phyloP scores from a whole-genome alignment of 768 basidiomycete genomes.

The Rhodotorula toruloides region DNA sequence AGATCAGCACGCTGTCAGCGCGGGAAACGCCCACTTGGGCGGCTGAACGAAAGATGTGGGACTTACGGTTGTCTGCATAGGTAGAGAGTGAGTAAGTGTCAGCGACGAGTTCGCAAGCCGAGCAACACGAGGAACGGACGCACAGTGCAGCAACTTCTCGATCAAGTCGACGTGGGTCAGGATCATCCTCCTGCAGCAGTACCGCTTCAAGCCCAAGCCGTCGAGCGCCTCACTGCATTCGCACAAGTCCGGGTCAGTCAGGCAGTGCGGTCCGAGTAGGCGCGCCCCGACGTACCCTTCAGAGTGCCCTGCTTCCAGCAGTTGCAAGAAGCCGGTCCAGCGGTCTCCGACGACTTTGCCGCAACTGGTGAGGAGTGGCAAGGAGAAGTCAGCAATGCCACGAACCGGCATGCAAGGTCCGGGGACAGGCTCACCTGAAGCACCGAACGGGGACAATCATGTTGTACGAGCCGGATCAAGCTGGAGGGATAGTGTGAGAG shows the following conservation, averaged over 20 bases:
- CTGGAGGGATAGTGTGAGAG: neutral
- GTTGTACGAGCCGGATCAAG: neutral
- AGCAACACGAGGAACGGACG: slow-evolving; percentile 44
- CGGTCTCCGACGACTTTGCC: slow-evolving; percentile 97
- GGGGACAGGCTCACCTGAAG: slow-evolving; percentile 3
- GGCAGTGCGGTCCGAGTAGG: neutral
- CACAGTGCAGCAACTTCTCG: slow-evolving; percentile 92
- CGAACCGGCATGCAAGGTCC: neutral
- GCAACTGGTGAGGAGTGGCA: slow-evolving; percentile 51
- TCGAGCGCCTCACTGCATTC: slow-evolving; percentile 74
- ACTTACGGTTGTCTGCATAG: slow-evolving; percentile 8
- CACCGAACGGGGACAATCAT: slow-evolving; percentile 83
- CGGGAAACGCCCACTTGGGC: neutral
- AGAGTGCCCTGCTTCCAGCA: slow-evolving; percentile 70
- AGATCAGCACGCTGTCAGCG: neutral
- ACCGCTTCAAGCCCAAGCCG: slow-evolving; percentile 79
- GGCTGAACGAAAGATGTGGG: neutral
- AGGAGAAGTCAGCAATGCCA: neutral
- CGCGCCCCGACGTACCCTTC: slow-evolving; percentile 66
- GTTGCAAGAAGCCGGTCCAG: slow-evolving; percentile 73
- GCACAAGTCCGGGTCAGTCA: neutral
- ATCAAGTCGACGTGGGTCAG: slow-evolving; percentile 96
- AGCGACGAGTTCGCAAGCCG: neutral
- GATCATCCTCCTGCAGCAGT: slow-evolving; percentile 96
- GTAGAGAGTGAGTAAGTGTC: neutral